These are phyloP conservation scores for Leccinum imitatum DNA, from an alignment of 768 basidiomycete genomes.

Conservation along the genomic window DNA sequence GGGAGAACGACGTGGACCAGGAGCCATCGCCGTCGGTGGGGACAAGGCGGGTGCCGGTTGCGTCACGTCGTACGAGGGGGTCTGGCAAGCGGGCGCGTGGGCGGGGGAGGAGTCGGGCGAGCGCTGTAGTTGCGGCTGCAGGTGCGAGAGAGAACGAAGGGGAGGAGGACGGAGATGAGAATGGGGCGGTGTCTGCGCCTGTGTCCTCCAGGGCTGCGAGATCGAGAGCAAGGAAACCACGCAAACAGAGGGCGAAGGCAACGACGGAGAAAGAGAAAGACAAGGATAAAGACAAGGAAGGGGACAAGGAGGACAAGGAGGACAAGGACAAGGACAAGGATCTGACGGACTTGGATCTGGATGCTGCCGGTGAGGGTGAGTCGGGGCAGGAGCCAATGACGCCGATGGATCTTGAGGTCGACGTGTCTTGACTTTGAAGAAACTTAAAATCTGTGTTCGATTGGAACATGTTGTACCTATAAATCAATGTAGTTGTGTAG, in stretches of 20 bases:
- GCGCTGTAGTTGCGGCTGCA: conserved; percentile 10
- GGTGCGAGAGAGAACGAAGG: conserved; percentile 31
- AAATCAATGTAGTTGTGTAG: conserved; percentile 1
- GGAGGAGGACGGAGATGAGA: conserved; percentile 41
- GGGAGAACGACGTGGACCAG: conserved; percentile 65
- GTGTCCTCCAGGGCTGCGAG: conserved; percentile 29
- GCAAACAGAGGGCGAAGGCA: conserved; percentile 24
- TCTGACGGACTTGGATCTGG: conserved; percentile 32
- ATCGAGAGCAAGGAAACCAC: conserved; percentile 31
- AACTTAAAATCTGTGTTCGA: conserved; percentile 23
- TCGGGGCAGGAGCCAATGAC: conserved; percentile 36
- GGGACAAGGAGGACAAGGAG: conserved; percentile 19
- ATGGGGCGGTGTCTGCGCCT: conserved; percentile 11
- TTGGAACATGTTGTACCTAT: not conserved
- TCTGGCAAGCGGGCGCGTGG: conserved; percentile 32
- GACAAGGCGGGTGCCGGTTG: conserved; percentile 14
- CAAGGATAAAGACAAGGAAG: conserved; percentile 13
- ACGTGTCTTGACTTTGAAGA: conserved; percentile 39
- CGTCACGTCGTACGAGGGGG: conserved; percentile 22
- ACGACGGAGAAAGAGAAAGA: conserved; percentile 30
- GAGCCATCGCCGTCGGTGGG: conserved; percentile 36
- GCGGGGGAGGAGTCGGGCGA: conserved; percentile 35
- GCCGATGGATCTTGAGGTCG: conserved; percentile 39
- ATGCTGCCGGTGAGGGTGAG: conserved; percentile 30
- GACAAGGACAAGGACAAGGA: conserved; percentile 18